Percentiles rank a stretch among this genome's conserved stretches.
Conservation (phyloP, 768 basidiomycete genomes). For the Rossbeevera mucosa region DNA sequence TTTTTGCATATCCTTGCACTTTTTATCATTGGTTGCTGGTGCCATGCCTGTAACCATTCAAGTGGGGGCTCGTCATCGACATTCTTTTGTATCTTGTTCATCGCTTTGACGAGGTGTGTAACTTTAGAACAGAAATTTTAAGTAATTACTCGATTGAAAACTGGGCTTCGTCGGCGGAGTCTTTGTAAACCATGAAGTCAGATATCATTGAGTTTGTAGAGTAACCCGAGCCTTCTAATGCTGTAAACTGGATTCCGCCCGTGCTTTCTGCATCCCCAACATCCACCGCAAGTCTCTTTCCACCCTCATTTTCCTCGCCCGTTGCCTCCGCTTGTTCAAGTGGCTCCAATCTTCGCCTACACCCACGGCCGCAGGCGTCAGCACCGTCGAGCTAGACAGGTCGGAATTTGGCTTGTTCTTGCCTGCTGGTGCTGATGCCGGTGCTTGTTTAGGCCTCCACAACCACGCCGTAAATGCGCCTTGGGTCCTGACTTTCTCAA, state of each 20-base stretch:
- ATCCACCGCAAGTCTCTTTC: conserved; percentile 38
- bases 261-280: conserved; percentile 31
- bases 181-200: too few relatives aligned
- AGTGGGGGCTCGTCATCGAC: not conserved
- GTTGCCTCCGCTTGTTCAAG: conserved; percentile 50
- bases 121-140: not conserved
- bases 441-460: conserved; percentile 30
- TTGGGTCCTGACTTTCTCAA: conserved; percentile 40
- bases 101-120: not conserved
- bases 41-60: not conserved
- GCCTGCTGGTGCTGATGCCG: not conserved
- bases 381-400: not conserved
- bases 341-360: conserved; percentile 48
- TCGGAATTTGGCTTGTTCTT: not conserved
- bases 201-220: too few relatives aligned
- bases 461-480: conserved; percentile 36
- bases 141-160: not conserved
- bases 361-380: conserved; percentile 28
- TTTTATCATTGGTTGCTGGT: not conserved
- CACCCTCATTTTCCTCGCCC: conserved; percentile 44
- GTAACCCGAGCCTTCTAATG: not conserved
- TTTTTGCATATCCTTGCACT: conserved; percentile 25
- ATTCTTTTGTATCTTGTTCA: not conserved
- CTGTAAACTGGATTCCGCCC: conserved; percentile 1
- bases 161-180: too few relatives aligned